These are phyloP conservation scores for Graphiopsis chlorocephala DNA, from an alignment of 2,329 filamentous ascomycete genomes.

Conservation along the genomic window DNA sequence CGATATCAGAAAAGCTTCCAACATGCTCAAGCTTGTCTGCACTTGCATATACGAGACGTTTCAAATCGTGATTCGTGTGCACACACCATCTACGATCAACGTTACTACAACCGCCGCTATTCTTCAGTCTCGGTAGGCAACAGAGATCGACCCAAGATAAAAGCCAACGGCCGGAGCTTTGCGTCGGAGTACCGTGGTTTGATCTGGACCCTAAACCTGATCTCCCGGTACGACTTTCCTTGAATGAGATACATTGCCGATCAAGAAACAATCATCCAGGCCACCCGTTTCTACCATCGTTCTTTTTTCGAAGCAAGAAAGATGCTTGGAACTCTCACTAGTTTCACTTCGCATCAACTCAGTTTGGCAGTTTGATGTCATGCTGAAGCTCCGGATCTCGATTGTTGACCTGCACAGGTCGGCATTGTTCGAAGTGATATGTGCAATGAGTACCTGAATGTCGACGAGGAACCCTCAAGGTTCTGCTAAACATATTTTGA, in stretches of 20 bases:
- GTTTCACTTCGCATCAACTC: neutral
- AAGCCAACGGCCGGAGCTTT: neutral
- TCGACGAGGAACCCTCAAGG: too few relatives aligned
- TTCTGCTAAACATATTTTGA: neutral
- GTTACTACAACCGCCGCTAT: neutral
- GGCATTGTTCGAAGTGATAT: neutral
- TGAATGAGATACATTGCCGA: neutral
- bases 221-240: neutral
- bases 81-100: neutral
- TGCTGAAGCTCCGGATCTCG: neutral
- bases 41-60: neutral
- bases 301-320: neutral
- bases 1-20: neutral
- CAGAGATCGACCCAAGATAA: neutral
- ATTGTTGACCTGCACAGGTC: neutral
- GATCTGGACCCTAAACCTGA: neutral
- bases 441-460: too few relatives aligned
- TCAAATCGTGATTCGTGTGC: neutral
- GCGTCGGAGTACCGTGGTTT: neutral
- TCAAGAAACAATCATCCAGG: neutral
- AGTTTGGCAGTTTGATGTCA: neutral
- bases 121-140: neutral
- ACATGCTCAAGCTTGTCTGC: neutral
- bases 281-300: neutral
- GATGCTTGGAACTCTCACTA: neutral